Percentiles rank a stretch among this genome's conserved stretches.
These are phyloP conservation scores for Camellia lanceoleosa DNA, from an alignment of 148 eudicot genomes.

Conservation along the genomic window DNA sequence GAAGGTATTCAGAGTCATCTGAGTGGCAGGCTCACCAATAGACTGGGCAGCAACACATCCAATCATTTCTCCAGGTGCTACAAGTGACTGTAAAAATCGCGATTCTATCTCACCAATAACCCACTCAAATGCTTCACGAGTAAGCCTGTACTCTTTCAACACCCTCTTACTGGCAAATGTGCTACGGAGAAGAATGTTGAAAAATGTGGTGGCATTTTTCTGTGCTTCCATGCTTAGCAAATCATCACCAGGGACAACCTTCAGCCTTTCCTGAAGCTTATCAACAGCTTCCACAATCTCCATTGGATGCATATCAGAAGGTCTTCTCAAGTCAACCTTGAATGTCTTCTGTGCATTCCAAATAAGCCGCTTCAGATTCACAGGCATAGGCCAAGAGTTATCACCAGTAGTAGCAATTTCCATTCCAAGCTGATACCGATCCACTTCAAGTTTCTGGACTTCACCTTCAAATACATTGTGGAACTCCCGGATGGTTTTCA, in stretches of 20 bases:
- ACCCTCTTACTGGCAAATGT: slow-evolving; percentile 94
- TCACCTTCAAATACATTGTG: slow-evolving; percentile 97
- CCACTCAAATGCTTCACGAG: slow-evolving; percentile 96
- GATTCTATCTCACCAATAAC: slow-evolving; percentile 96
- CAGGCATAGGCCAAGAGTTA: slow-evolving; percentile 91
- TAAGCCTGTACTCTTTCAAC: slow-evolving; percentile 82
- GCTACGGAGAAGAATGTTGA: slow-evolving; percentile 88
- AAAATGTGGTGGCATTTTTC: slow-evolving; percentile 93
- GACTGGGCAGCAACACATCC: slow-evolving; percentile 99
- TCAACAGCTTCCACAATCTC: slow-evolving; percentile 97
- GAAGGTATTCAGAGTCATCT: slow-evolving; percentile 96
- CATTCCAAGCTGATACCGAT: slow-evolving; percentile 74
- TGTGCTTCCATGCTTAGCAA: slow-evolving; percentile 90
- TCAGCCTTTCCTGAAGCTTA: slow-evolving; percentile 91
- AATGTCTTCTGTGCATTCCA: slow-evolving; percentile 93
- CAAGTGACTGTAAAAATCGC: slow-evolving; percentile 91
- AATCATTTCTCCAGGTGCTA: slow-evolving; percentile 98
- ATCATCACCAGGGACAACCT: slow-evolving; percentile 97
- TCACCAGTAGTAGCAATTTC: slow-evolving; percentile 99
- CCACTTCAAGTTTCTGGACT: slow-evolving; percentile 87
- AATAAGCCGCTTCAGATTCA: slow-evolving; percentile 80
- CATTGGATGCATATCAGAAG: slow-evolving; percentile 96
- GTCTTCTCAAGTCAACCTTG: slow-evolving; percentile 79
- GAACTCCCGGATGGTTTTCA: slow-evolving; percentile 84
- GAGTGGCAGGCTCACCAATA: slow-evolving; percentile 99